Conservation (phyloP, 2,329 filamentous ascomycete genomes). For the Fusarium sambucinum region DNA sequence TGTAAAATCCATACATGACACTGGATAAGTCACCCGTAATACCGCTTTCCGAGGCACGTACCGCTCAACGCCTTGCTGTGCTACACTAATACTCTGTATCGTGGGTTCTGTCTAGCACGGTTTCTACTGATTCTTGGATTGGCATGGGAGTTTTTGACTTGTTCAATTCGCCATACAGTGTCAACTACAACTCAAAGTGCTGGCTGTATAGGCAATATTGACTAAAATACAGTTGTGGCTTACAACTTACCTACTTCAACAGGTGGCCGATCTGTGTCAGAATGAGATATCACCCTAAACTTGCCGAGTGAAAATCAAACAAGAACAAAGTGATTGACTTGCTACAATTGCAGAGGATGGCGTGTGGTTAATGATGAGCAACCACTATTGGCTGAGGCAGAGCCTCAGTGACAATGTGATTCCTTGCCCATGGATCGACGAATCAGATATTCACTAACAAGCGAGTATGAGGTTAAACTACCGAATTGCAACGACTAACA, state of each 20-base stretch:
- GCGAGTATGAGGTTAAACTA: not conserved
- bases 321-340: not conserved
- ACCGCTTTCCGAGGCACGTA: not conserved
- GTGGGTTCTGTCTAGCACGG: not conserved
- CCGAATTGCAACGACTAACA: not conserved
- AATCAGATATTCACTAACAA: not conserved
- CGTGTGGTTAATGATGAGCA: conserved; percentile 7
- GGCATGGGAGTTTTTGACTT: not conserved
- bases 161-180: not conserved
- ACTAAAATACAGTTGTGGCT: not conserved
- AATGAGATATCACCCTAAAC: not conserved
- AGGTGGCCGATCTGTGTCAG: not conserved
- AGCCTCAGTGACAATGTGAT: conserved; percentile 8
- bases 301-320: conserved; percentile 22
- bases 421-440: not conserved
- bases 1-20: not conserved
- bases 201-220: too few relatives aligned
- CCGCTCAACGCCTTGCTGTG: not conserved
- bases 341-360: not conserved
- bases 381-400: conserved; percentile 14
- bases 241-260: not conserved
- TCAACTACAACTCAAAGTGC: not conserved
- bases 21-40: not conserved
- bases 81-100: not conserved
- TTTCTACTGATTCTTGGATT: not conserved